Percentiles rank a stretch among this genome's conserved stretches.
phyloP scores from a whole-genome alignment of 305 asterid genomes.

The Caryopteris hybrid region DNA sequence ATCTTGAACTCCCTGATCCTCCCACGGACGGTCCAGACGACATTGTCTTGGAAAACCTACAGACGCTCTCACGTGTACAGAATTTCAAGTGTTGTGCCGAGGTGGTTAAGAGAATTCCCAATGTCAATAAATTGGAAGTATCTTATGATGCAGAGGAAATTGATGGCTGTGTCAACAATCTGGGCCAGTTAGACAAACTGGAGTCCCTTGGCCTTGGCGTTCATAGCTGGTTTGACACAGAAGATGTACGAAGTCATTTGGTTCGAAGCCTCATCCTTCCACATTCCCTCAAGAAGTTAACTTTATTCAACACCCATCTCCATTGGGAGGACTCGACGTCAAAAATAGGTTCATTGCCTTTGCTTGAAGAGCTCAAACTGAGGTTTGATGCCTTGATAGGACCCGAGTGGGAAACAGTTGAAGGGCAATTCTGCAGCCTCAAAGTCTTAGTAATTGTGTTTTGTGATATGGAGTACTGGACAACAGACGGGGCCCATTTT shows the following conservation, averaged over 20 bases:
- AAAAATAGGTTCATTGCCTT: conserved; percentile 19
- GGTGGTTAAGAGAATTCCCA: too few relatives aligned
- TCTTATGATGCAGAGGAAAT: not conserved
- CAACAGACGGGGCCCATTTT: conserved; percentile 3
- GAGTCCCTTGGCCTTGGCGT: not conserved
- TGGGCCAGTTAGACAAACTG: conserved; percentile 8
- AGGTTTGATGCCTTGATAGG: accelerated
- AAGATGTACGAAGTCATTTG: not conserved
- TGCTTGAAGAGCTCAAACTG: conserved; percentile 22
- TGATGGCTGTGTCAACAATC: not conserved
- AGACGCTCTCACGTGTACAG: not conserved
- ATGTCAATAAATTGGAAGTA: not conserved
- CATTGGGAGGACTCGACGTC: conserved; percentile 14
- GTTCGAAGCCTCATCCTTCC: not conserved
- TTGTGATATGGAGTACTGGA: not conserved
- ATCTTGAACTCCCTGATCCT: conserved; percentile 1
- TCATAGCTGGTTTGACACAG: not conserved
- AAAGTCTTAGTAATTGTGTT: not conserved
- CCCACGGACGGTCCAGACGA: not conserved
- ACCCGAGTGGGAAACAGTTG: conserved; percentile 10
- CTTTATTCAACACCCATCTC: not conserved
- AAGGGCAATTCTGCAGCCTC: conserved; percentile 4
- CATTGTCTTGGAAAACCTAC: not conserved
- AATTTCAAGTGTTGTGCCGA: too few relatives aligned
- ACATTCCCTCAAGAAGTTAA: conserved; percentile 17